Conservation (phyloP, 2,329 filamentous ascomycete species). For the Aureobasidium leucospermi region DNA sequence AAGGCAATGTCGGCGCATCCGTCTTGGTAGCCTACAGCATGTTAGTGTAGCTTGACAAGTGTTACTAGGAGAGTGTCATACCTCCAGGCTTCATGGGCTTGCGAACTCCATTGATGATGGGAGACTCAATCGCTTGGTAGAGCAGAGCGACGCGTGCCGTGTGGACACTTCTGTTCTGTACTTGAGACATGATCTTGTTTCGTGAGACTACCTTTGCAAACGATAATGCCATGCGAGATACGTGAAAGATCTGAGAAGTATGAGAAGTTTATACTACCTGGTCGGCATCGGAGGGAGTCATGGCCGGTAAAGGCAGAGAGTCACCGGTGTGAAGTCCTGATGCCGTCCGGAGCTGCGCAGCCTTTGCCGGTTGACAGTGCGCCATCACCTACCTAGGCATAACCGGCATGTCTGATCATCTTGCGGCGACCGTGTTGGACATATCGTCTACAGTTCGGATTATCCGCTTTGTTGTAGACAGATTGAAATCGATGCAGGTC, state of each 20-base stretch:
- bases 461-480: too few species aligned
- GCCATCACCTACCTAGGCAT: background rate
- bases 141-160: constrained; percentile 35
- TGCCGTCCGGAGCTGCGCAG: background rate
- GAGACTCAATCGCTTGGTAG: constrained; percentile 42
- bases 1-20: constrained; percentile 44
- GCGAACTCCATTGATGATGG: constrained; percentile 39
- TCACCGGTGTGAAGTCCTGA: background rate
- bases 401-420: background rate
- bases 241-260: background rate
- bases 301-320: background rate
- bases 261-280: background rate
- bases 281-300: background rate
- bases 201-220: background rate
- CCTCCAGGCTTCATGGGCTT: constrained; percentile 46
- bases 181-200: background rate
- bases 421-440: too few species aligned
- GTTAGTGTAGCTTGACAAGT: background rate
- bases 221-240: background rate
- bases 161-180: background rate
- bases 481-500: too few species aligned
- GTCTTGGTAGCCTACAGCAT: constrained; percentile 38
- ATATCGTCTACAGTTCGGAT: too few species aligned
- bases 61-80: constrained; percentile 13
- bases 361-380: background rate